These are phyloP conservation scores for Grigorovia yakushimaensis DNA, from an alignment of 805 yeast species.

Conservation along the genomic window DNA sequence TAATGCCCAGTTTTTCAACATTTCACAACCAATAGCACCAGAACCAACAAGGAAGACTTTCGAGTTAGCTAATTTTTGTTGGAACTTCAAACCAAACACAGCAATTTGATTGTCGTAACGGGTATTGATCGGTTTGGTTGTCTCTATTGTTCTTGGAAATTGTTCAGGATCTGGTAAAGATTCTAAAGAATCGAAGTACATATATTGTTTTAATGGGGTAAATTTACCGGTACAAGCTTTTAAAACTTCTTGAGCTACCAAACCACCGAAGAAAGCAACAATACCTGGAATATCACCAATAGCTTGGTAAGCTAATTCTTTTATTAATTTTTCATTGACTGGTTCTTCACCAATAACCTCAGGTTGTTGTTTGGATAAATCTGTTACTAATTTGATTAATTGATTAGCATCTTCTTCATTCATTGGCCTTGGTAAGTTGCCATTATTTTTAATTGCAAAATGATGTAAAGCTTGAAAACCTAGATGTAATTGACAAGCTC, in stretches of 20 bases:
- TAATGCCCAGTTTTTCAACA: slow-evolving; percentile 96
- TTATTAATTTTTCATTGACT: slow-evolving; percentile 55
- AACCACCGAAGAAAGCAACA: slow-evolving; percentile 85
- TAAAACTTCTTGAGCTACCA: slow-evolving; percentile 92
- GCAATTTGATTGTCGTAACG: slow-evolving; percentile 96
- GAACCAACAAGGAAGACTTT: slow-evolving; percentile 89
- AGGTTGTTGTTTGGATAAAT: slow-evolving; percentile 45
- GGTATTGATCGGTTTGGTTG: slow-evolving; percentile 64
- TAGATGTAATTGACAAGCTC: slow-evolving; percentile 82
- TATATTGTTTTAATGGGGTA: slow-evolving; percentile 83
- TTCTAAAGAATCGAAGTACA: slow-evolving; percentile 91
- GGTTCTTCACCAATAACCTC: slow-evolving; percentile 45
- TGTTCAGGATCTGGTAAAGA: slow-evolving; percentile 58
- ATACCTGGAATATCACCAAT: slow-evolving; percentile 87
- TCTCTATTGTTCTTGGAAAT: slow-evolving; percentile 56
- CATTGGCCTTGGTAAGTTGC: slow-evolving; percentile 66
- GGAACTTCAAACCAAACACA: slow-evolving; percentile 76
- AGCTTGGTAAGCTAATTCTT: slow-evolving; percentile 72
- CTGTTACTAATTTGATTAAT: slow-evolving; percentile 47
- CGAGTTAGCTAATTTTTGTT: slow-evolving; percentile 61
- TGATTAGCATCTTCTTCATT: slow-evolving; percentile 67
- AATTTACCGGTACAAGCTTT: slow-evolving; percentile 94
- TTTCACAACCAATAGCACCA: slow-evolving; percentile 98
- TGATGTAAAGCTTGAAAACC: slow-evolving; percentile 85
- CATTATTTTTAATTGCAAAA: slow-evolving; percentile 53